Percentiles rank a stretch among this genome's conserved stretches.
Evolutionary conservation across 179 eudicot species (phyloP).

Genomic region (Silene coronaria): DNA sequence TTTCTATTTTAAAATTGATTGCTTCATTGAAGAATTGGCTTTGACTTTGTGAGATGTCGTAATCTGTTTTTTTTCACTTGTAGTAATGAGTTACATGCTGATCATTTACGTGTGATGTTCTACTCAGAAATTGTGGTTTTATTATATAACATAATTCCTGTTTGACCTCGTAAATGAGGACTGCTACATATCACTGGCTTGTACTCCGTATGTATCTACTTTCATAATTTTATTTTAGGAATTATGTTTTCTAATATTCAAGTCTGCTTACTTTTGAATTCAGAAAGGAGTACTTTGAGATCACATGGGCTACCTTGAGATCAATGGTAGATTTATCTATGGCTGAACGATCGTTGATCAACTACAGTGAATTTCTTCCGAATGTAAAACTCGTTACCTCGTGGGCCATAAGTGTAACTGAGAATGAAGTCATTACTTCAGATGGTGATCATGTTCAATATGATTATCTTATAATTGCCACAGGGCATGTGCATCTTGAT

Average conservation of each 20-base stretch:
- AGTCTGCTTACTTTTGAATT: conserved; percentile 4
- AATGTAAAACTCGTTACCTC: conserved; percentile 44
- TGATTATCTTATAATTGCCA: conserved; percentile 64
- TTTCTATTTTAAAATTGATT: neutral
- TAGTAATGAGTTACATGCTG: no score
- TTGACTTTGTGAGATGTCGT: no score
- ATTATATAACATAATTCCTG: neutral
- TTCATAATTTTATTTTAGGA: neutral
- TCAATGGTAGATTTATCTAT: conserved; percentile 58
- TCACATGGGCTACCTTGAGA: conserved; percentile 59
- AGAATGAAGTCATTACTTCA: conserved; percentile 40
- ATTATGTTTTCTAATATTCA: neutral
- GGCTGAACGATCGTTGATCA: conserved; percentile 46
- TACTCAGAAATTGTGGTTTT: neutral
- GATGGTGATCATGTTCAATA: conserved; percentile 39
- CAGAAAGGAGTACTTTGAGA: conserved; percentile 76
- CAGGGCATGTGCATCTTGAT: conserved; percentile 42
- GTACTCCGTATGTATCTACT: neutral
- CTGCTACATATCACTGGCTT: neutral
- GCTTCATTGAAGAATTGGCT: neutral
- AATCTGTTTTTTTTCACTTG: no score
- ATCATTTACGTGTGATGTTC: no score
- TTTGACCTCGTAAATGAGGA: neutral
- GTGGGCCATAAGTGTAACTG: conserved; percentile 39
- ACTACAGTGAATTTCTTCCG: conserved; percentile 48